Percentiles rank a stretch among this genome's conserved stretches.
Conservation (phyloP, 768 basidiomycete genomes). For the Gloeophyllum trabeum region DNA sequence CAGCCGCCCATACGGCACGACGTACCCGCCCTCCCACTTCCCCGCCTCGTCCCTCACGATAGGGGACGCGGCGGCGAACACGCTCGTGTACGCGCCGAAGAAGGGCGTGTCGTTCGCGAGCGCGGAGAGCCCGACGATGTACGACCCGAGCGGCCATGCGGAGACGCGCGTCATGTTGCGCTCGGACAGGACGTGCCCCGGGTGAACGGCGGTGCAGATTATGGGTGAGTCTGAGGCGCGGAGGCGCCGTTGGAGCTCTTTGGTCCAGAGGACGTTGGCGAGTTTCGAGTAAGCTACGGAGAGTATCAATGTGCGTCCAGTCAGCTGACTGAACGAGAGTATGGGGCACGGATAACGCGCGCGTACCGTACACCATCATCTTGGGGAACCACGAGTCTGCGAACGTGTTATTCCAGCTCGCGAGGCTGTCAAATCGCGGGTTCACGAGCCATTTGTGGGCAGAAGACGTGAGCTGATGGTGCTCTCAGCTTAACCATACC, state of each 20-base stretch:
- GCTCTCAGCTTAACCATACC: conserved; percentile 9
- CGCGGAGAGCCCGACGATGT: neutral
- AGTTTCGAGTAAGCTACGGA: conserved; percentile 9
- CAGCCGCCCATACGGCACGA: conserved; percentile 8
- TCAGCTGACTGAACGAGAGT: neutral
- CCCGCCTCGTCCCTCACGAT: conserved; percentile 3
- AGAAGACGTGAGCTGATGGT: conserved; percentile 7
- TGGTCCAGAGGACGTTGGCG: conserved; percentile 11
- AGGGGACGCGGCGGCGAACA: conserved; percentile 13
- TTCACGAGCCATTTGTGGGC: conserved; percentile 12
- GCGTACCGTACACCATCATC: conserved; percentile 2
- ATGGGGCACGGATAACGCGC: neutral
- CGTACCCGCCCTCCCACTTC: conserved; percentile 8
- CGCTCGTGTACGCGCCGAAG: conserved; percentile 10
- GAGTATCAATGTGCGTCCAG: neutral
- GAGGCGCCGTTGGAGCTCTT: conserved; percentile 14
- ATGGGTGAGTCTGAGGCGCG: conserved; percentile 19
- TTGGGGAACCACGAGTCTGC: conserved; percentile 9
- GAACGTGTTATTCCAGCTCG: conserved; percentile 23
- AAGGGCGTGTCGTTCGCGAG: conserved; percentile 5
- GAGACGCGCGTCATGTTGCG: conserved; percentile 5
- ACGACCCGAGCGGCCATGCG: conserved; percentile 3
- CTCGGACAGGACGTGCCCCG: conserved; percentile 17
- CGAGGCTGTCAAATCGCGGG: conserved; percentile 18
- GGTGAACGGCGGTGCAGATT: conserved; percentile 21